A percentile compares a stretch with the other conserved stretches of the same genome.
phyloP scores from a whole-genome alignment of 2,329 filamentous ascomycete genomes.

The Phaeosphaeriaceae sp. region DNA sequence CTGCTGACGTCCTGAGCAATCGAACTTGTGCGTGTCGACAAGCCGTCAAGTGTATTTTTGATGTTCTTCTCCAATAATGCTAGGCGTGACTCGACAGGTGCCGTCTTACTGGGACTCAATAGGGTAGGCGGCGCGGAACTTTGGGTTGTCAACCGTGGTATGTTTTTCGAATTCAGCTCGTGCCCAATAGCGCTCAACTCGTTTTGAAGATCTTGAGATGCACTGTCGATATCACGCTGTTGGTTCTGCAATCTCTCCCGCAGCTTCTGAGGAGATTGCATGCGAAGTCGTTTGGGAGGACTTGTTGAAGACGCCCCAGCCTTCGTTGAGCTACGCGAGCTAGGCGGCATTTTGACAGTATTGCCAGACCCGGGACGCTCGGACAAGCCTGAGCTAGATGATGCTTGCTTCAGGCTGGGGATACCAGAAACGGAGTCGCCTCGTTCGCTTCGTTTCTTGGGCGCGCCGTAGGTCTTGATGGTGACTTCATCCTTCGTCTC shows the following conservation, averaged over 20 bases:
- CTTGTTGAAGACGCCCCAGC: conserved; percentile 19
- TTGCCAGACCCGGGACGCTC: conserved; percentile 59
- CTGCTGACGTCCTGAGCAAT: conserved; percentile 76
- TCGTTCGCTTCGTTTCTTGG: conserved; percentile 55
- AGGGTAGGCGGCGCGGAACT: conserved; percentile 35
- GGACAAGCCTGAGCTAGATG: conserved; percentile 53
- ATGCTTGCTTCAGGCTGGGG: conserved; percentile 55
- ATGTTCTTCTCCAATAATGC: conserved; percentile 72
- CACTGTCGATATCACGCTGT: conserved; percentile 74
- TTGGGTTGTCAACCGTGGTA: conserved; percentile 41
- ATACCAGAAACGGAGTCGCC: conserved; percentile 57
- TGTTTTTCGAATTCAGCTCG: conserved; percentile 67
- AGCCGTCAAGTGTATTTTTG: conserved; percentile 52
- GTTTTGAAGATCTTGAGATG: conserved; percentile 72
- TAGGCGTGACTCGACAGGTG: conserved; percentile 63
- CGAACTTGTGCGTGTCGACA: conserved; percentile 42
- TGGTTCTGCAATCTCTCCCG: conserved; percentile 86
- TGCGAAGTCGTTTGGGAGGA: conserved; percentile 44
- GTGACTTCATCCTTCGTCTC: conserved; percentile 44
- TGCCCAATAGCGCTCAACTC: conserved; percentile 82
- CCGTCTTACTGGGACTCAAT: conserved; percentile 17
- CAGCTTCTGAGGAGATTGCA: conserved; percentile 70
- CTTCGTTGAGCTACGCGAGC: conserved; percentile 41
- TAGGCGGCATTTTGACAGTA: conserved; percentile 65
- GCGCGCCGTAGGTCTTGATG: conserved; percentile 48